Evolutionary conservation across 163 green algal species (phyloP).

Genomic region (Volvox carteri): DNA sequence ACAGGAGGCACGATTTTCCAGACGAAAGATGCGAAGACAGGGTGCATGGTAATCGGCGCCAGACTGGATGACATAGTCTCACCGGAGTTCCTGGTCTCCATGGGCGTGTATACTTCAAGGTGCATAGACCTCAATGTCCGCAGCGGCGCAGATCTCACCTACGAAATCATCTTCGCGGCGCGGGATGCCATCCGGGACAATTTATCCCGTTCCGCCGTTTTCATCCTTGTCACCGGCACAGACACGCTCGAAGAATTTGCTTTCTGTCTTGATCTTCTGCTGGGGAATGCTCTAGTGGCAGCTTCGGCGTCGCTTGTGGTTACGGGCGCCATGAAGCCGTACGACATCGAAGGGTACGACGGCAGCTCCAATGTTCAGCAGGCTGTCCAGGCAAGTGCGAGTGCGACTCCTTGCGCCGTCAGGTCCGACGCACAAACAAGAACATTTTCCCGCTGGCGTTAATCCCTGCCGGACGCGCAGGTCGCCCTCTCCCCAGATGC

Average conservation of each 20-base stretch:
- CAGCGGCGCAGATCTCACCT: conserved; percentile 32
- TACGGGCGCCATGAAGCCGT: conserved; percentile 63
- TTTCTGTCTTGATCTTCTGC: conserved; percentile 58
- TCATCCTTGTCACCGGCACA: conserved; percentile 60
- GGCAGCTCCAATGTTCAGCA: conserved; percentile 53
- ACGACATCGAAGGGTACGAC: conserved; percentile 56
- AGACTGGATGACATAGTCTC: not conserved
- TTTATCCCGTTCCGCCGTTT: not conserved
- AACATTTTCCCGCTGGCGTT: not conserved
- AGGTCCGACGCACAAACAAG: not conserved
- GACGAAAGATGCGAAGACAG: not conserved
- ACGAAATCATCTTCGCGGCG: conserved; percentile 30
- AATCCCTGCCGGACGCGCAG: conserved; percentile 9
- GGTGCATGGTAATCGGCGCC: conserved; percentile 3
- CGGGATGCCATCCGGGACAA: conserved; percentile 9
- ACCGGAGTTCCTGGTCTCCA: not conserved
- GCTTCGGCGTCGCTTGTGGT: conserved; percentile 3
- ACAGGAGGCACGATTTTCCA: conserved; percentile 31
- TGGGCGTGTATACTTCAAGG: not conserved
- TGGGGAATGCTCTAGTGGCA: conserved; percentile 6
- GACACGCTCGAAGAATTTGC: conserved; percentile 66
- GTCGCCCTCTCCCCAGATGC: not conserved
- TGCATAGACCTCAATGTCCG: conserved; percentile 13
- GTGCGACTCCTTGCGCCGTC: too few relatives aligned
- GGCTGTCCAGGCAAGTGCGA: too few relatives aligned